These are phyloP conservation scores for Skeletonema potamos DNA, from an alignment of 108 stramenopile species.

Conservation along the genomic window DNA sequence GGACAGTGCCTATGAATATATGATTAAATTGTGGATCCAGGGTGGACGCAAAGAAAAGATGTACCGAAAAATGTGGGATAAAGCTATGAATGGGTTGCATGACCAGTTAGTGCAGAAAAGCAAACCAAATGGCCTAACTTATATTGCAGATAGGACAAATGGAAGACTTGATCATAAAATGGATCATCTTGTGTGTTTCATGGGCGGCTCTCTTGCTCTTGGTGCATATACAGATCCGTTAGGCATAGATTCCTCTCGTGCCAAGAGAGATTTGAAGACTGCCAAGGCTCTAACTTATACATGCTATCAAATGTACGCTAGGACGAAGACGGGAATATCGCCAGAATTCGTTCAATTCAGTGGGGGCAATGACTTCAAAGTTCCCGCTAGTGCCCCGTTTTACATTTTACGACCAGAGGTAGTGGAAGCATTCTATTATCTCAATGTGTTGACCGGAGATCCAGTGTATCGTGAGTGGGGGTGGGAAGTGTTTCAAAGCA, in stretches of 20 bases:
- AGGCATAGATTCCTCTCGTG: conserved; percentile 61
- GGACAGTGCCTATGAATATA: conserved; percentile 92
- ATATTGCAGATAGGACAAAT: conserved; percentile 74
- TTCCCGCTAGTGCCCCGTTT: conserved; percentile 60
- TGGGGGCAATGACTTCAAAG: conserved; percentile 65
- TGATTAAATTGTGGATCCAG: conserved; percentile 94
- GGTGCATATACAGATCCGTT: conserved; percentile 88
- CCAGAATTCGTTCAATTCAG: conserved; percentile 81
- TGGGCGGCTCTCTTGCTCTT: conserved; percentile 90
- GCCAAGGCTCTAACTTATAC: conserved; percentile 90
- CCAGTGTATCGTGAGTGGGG: conserved; percentile 97
- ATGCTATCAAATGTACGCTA: conserved; percentile 93
- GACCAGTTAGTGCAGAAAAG: conserved; percentile 69
- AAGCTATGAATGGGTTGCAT: conserved; percentile 86
- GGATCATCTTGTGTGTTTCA: conserved; percentile 96
- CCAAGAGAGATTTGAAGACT: conserved; percentile 81
- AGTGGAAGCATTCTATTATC: conserved; percentile 46
- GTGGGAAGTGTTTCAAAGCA: conserved; percentile 93
- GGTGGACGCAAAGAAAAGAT: conserved; percentile 74
- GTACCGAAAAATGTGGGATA: conserved; percentile 88
- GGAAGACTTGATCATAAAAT: conserved; percentile 70
- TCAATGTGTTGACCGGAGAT: conserved; percentile 72
- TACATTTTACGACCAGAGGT: conserved; percentile 93
- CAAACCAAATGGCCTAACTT: conserved; percentile 72
- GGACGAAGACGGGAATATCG: conserved; percentile 85